Conservation (phyloP, 192 early-diverging fungal genomes). For the Rhizophagus prolifer region DNA sequence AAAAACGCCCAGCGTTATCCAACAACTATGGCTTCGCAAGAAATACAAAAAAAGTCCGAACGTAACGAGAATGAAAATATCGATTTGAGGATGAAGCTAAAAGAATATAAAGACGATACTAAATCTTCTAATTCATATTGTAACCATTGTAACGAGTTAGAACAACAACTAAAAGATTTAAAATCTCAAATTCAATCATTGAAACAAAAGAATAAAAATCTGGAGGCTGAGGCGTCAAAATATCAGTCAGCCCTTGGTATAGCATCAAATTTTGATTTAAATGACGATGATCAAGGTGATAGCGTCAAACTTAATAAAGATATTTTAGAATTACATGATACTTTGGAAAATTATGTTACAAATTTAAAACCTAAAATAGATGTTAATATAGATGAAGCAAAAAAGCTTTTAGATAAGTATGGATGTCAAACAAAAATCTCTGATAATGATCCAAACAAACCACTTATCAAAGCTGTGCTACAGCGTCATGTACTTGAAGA, state of each 20-base stretch:
- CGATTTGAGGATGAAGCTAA: neutral
- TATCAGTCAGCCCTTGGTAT: constrained; percentile 8
- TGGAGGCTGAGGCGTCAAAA: neutral
- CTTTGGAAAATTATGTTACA: neutral
- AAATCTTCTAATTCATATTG: too few species aligned
- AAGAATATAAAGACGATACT: neutral
- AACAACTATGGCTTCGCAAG: neutral
- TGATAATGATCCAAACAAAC: neutral
- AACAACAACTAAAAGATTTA: neutral
- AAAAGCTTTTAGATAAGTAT: neutral
- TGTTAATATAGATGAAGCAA: neutral
- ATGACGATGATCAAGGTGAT: neutral
- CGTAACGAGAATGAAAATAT: neutral
- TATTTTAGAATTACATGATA: neutral
- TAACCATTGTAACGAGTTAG: neutral
- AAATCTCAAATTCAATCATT: neutral
- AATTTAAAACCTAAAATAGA: neutral
- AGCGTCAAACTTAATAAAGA: neutral
- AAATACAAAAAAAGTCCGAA: neutral
- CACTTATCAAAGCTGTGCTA: neutral
- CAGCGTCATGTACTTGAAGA: neutral
- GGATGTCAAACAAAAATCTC: neutral
- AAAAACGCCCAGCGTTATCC: too few species aligned
- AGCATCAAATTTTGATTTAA: neutral
- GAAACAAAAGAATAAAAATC: neutral